phyloP scores from a whole-genome alignment of 768 basidiomycete species.

The Galerina marginata region DNA sequence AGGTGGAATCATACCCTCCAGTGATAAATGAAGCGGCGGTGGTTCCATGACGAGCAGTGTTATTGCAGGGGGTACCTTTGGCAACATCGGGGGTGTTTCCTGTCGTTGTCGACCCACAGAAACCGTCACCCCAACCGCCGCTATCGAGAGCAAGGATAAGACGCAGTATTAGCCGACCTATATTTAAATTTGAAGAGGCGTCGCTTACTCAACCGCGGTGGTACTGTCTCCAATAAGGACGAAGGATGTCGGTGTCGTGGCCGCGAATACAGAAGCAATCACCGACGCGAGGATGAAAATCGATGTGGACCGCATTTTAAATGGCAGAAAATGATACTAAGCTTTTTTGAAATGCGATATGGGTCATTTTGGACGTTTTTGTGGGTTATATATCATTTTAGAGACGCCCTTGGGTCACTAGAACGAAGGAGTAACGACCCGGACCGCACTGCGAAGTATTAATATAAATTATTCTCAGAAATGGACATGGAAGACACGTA shows the following conservation, averaged over 20 bases:
- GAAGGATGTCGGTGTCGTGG: slow-evolving; percentile 34
- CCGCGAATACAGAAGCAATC: background rate
- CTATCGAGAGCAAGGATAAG: slow-evolving; percentile 35
- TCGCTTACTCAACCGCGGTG: slow-evolving; percentile 40
- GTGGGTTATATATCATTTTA: too few species aligned
- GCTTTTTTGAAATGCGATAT: too few species aligned
- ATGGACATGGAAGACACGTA: too few species aligned
- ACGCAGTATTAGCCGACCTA: background rate
- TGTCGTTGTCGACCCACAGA: slow-evolving; percentile 41
- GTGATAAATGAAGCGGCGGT: slow-evolving; percentile 48
- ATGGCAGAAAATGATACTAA: too few species aligned
- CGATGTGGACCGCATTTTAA: too few species aligned
- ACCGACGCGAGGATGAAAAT: background rate
- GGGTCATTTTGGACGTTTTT: too few species aligned
- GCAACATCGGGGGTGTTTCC: slow-evolving; percentile 38
- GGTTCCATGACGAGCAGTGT: slow-evolving; percentile 45
- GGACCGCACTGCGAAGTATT: too few species aligned
- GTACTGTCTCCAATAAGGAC: slow-evolving; percentile 48
- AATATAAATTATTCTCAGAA: too few species aligned
- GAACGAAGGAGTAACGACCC: too few species aligned
- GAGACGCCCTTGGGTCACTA: too few species aligned
- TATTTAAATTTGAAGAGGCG: background rate
- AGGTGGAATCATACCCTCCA: slow-evolving; percentile 29
- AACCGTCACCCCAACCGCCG: slow-evolving; percentile 48
- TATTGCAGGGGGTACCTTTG: slow-evolving; percentile 41